These are phyloP conservation scores for Diaporthe sp. DNA, from an alignment of 2,329 filamentous ascomycete genomes.

Conservation along the genomic window DNA sequence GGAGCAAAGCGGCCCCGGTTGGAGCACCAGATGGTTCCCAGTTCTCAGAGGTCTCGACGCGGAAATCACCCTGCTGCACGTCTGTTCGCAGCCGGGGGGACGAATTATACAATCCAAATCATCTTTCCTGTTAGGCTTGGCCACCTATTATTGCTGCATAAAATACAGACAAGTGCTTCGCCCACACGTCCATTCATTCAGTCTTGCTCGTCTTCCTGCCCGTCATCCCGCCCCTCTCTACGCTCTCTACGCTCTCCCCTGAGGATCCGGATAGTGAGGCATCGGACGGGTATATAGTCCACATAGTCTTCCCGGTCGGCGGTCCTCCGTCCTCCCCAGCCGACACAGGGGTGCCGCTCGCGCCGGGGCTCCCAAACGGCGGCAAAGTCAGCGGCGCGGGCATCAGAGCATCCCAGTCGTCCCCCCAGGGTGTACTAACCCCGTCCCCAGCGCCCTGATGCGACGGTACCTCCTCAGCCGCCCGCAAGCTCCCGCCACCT, in stretches of 20 bases:
- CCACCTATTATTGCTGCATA: background rate
- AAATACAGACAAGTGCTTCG: background rate
- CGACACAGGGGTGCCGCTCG: background rate
- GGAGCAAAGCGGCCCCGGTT: background rate
- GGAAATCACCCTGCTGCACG: background rate
- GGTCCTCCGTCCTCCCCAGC: background rate
- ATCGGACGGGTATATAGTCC: background rate
- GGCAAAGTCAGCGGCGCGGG: constrained; percentile 15
- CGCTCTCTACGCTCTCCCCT: background rate
- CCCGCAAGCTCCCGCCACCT: background rate
- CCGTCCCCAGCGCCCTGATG: background rate
- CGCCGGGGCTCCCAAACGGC: background rate
- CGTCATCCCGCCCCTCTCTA: background rate
- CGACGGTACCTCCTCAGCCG: background rate
- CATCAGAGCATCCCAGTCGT: background rate
- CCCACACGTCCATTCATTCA: background rate
- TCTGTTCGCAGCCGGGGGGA: too few species aligned
- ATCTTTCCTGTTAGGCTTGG: background rate
- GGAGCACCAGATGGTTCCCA: background rate
- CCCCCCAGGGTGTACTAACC: background rate
- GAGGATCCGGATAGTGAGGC: background rate
- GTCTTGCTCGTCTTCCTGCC: constrained; percentile 21
- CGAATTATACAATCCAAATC: background rate
- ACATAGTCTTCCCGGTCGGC: constrained; percentile 6
- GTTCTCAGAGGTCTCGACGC: background rate